A percentile compares a stretch with the other conserved stretches of the same genome.
Conservation (phyloP, 225 moss, liverwort and hornwort species). For the Anthoceros angustus region DNA sequence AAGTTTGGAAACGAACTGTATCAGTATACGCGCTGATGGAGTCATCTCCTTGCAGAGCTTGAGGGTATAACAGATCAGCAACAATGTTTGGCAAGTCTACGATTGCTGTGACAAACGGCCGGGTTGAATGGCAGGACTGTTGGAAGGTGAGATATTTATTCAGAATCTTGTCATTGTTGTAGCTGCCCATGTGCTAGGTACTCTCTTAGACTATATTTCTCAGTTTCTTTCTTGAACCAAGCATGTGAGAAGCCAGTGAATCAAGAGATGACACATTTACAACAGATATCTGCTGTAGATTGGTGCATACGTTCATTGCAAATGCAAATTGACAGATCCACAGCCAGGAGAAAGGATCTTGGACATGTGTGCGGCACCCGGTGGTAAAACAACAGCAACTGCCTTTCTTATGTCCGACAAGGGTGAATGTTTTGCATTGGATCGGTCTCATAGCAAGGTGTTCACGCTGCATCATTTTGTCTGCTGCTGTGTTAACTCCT, state of each 20-base stretch:
- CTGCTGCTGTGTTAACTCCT: neutral
- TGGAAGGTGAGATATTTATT: conserved; percentile 69
- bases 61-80: conserved; percentile 28
- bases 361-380: conserved; percentile 99
- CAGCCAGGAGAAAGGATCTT: conserved; percentile 82
- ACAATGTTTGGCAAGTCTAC: neutral
- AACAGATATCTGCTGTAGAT: too few species aligned
- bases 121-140: conserved; percentile 37
- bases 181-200: conserved; percentile 78
- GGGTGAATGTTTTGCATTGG: conserved; percentile 78
- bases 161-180: conserved; percentile 88
- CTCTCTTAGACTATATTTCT: neutral
- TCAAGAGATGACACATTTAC: neutral
- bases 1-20: neutral
- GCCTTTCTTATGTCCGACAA: conserved; percentile 68
- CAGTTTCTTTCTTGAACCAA: neutral
- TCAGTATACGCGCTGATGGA: neutral
- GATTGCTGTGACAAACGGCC: conserved; percentile 5
- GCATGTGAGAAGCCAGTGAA: neutral
- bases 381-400: conserved; percentile 86
- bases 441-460: conserved; percentile 96
- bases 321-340: conserved; percentile 42
- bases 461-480: neutral
- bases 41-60: conserved; percentile 32
- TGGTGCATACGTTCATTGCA: too few species aligned